Evolutionary conservation across 1,284 basidiomycete species (phyloP).

Genomic region (Rhizopogon hawkerae): DNA sequence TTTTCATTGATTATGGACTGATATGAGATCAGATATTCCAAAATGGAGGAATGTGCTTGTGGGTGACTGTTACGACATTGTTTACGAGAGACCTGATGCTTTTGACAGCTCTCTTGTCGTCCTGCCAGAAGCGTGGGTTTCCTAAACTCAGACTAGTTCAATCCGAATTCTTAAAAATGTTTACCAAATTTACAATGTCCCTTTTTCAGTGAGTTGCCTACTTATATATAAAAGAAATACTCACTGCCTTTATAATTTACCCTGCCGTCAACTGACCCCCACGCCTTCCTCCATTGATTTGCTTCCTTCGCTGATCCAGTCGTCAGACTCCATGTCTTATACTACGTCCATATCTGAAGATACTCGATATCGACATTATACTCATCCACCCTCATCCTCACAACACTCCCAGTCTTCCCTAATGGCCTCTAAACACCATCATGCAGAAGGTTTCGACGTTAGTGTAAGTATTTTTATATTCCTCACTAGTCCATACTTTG

Average conservation of each 20-base stretch:
- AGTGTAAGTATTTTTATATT: neutral
- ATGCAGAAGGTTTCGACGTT: neutral
- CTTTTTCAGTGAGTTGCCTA: conserved; percentile 4
- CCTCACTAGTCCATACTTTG: neutral
- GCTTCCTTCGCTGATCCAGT: neutral
- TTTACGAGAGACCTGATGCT: conserved; percentile 14
- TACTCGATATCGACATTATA: neutral
- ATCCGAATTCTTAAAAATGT: conserved; percentile 12
- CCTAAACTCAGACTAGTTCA: conserved; percentile 20
- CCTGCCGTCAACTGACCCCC: conserved; percentile 16
- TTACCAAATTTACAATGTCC: conserved; percentile 20
- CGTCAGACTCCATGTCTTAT: neutral
- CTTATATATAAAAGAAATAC: conserved; percentile 22
- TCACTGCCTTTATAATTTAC: conserved; percentile 5
- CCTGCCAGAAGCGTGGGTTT: conserved; percentile 25
- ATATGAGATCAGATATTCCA: conserved; percentile 10
- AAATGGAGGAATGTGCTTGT: conserved; percentile 21
- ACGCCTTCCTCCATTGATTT: neutral
- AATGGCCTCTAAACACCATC: neutral
- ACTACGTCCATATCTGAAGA: neutral
- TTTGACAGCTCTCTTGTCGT: conserved; percentile 20
- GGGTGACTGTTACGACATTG: conserved; percentile 22
- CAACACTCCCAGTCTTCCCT: neutral
- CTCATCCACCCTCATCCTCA: neutral
- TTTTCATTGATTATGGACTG: conserved; percentile 18